These are phyloP conservation scores for Verticillium alfalfae DNA, from an alignment of 2,329 filamentous ascomycete species.

Conservation along the genomic window DNA sequence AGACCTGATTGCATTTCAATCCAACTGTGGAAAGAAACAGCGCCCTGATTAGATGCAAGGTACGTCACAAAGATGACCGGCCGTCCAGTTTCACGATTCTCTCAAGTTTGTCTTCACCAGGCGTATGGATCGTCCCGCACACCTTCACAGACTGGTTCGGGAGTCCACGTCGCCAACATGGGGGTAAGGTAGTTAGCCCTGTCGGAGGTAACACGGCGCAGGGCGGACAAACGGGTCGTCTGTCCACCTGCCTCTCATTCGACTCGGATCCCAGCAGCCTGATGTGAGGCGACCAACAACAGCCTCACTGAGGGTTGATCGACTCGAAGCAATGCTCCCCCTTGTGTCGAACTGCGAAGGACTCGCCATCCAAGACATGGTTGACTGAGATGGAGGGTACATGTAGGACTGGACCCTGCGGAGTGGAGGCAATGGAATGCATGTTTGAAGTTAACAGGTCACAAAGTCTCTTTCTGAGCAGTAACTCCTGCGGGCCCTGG, in stretches of 20 bases:
- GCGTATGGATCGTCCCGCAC: too few relatives aligned
- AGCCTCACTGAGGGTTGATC: neutral
- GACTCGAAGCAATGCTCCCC: neutral
- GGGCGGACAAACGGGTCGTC: neutral
- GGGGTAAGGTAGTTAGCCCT: neutral
- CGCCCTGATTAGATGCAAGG: too few relatives aligned
- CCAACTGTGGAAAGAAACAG: too few relatives aligned
- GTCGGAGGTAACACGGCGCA: neutral
- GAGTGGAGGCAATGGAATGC: neutral
- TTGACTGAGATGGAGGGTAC: neutral
- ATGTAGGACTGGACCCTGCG: neutral
- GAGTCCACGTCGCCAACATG: too few relatives aligned
- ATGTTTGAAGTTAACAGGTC: slow-evolving; percentile 1
- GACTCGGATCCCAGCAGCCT: neutral
- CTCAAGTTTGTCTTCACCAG: too few relatives aligned
- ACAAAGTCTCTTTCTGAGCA: neutral
- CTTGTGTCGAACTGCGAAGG: neutral
- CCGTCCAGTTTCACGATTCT: neutral
- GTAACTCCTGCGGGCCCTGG: neutral
- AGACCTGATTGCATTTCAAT: too few relatives aligned
- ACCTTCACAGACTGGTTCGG: too few relatives aligned
- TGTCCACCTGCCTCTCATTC: neutral
- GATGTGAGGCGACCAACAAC: neutral
- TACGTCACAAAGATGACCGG: neutral
- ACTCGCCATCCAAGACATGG: neutral